Percentiles rank a stretch among this genome's conserved stretches.
phyloP scores from a whole-genome alignment of 768 basidiomycete species.

The Suillus lakei region DNA sequence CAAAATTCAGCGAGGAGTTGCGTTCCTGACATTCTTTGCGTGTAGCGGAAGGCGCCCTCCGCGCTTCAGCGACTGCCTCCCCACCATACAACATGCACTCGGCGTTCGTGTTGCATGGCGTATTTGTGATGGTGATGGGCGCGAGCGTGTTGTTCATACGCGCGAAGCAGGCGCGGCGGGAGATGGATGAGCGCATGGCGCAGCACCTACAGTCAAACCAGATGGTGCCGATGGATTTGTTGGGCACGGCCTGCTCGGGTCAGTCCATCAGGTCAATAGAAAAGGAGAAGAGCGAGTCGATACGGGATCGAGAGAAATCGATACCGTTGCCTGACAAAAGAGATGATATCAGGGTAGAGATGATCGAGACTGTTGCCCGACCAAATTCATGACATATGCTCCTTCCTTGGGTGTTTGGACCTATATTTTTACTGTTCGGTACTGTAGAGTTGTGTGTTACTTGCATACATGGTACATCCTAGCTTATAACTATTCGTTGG shows the following conservation, averaged over 20 bases:
- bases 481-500: neutral
- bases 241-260: neutral
- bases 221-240: neutral
- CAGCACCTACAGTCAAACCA: neutral
- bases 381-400: neutral
- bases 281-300: slow-evolving; percentile 18
- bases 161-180: slow-evolving; percentile 67
- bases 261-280: neutral
- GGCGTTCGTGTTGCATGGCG: slow-evolving; percentile 70
- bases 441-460: neutral
- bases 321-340: neutral
- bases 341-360: neutral
- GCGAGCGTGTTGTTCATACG: slow-evolving; percentile 52
- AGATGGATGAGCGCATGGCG: slow-evolving; percentile 60
- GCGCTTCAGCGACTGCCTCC: slow-evolving; percentile 58
- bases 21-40: slow-evolving; percentile 1
- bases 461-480: neutral
- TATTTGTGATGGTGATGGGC: slow-evolving; percentile 46
- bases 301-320: slow-evolving; percentile 43
- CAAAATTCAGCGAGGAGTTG: neutral
- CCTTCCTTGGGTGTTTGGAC: neutral
- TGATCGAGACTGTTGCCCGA: neutral
- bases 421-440: neutral
- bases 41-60: slow-evolving; percentile 69
- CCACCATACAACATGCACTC: slow-evolving; percentile 79